Evolutionary conservation across 2,329 filamentous ascomycete species (phyloP).

Genomic region (Cladosporium phlei): DNA sequence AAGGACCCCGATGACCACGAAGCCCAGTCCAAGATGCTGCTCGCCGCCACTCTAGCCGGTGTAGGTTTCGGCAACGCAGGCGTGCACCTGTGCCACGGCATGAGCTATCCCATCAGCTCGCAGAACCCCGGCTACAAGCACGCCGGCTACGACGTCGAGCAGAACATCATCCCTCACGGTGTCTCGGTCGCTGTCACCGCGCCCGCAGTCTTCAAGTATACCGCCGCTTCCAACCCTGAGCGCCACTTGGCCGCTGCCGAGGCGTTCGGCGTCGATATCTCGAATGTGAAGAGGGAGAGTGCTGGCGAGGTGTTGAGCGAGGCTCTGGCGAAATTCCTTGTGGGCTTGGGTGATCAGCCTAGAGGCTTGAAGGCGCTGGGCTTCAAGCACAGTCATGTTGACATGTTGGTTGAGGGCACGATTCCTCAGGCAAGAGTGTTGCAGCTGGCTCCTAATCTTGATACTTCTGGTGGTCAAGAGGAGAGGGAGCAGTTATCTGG

Average conservation of each 20-base stretch:
- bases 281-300: constrained; percentile 79
- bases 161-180: constrained; percentile 87
- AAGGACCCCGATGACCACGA: constrained; percentile 85
- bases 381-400: constrained; percentile 70
- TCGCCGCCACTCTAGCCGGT: constrained; percentile 88
- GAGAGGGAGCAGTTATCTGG: constrained; percentile 46
- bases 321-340: constrained; percentile 74
- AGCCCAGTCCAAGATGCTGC: constrained; percentile 91
- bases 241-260: constrained; percentile 86
- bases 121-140: constrained; percentile 92
- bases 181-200: constrained; percentile 92
- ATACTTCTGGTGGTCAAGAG: constrained; percentile 41
- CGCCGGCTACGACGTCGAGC: constrained; percentile 70
- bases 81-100: constrained; percentile 83
- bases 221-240: constrained; percentile 83
- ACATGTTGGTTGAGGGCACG: constrained; percentile 85
- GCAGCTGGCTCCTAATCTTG: constrained; percentile 80
- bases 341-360: constrained; percentile 83
- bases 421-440: constrained; percentile 87
- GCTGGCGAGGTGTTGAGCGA: constrained; percentile 85
- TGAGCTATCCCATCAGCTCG: constrained; percentile 96
- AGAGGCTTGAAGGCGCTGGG: constrained; percentile 77
- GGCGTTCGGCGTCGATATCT: constrained; percentile 83
- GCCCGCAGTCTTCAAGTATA: constrained; percentile 91
- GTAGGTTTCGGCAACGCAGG: constrained; percentile 97